These are phyloP conservation scores for Purshia tridentata DNA, from an alignment of 306 rosid species.

Conservation along the genomic window DNA sequence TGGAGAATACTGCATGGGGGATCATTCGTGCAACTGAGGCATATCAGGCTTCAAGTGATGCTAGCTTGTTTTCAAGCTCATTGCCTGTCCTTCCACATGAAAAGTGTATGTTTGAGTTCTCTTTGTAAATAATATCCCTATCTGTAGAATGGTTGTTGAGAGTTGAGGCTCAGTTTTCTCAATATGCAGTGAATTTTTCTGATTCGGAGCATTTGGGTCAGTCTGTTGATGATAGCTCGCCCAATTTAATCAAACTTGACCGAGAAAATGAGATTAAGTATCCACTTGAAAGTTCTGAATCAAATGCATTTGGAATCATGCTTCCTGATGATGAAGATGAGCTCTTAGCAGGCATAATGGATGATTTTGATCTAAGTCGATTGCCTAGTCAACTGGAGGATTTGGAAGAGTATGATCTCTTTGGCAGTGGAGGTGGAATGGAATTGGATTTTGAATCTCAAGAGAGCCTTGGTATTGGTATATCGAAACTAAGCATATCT, in stretches of 20 bases:
- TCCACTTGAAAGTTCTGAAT: constrained; percentile 55
- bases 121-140: constrained; percentile 5
- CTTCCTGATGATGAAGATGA: constrained; percentile 91
- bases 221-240: constrained; percentile 49
- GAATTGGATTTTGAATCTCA: constrained; percentile 82
- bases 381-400: constrained; percentile 89
- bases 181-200: constrained; percentile 61
- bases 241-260: constrained; percentile 39
- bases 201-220: constrained; percentile 45
- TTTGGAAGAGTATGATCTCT: constrained; percentile 77
- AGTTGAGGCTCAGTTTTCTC: constrained; percentile 15
- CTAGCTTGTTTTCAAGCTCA: constrained; percentile 78
- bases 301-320: constrained; percentile 47
- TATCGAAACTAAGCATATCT: constrained; percentile 59
- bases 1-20: constrained; percentile 63
- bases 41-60: constrained; percentile 61
- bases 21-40: constrained; percentile 36
- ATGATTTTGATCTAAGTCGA: constrained; percentile 82
- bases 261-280: constrained; percentile 44
- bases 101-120: constrained; percentile 53
- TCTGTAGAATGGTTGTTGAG: constrained; percentile 22
- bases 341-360: constrained; percentile 78
- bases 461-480: constrained; percentile 52
- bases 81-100: constrained; percentile 79
- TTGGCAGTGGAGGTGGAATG: constrained; percentile 87